phyloP scores from a whole-genome alignment of 2,329 filamentous ascomycete genomes.

The Curvularia verruculosa region DNA sequence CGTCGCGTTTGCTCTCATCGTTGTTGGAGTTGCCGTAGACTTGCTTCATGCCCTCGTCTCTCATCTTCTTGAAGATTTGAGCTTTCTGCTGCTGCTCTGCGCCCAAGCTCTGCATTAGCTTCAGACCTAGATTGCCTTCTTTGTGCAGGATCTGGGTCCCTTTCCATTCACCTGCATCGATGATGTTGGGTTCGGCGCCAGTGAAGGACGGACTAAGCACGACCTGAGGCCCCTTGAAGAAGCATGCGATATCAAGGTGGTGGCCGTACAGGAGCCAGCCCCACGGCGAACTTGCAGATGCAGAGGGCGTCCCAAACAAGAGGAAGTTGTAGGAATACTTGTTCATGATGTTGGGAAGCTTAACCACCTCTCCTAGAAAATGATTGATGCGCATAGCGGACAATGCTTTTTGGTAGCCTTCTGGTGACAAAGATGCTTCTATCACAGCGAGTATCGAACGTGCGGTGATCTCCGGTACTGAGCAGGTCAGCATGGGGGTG shows the following conservation, averaged over 20 bases:
- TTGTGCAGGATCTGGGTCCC: constrained; percentile 70
- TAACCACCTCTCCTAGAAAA: constrained; percentile 72
- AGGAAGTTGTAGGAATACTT: constrained; percentile 78
- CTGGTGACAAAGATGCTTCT: constrained; percentile 65
- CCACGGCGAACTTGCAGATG: constrained; percentile 62
- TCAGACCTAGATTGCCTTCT: constrained; percentile 69
- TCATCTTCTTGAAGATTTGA: constrained; percentile 64
- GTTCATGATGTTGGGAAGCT: constrained; percentile 69
- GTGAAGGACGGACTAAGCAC: constrained; percentile 77
- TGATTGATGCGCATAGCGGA: constrained; percentile 76
- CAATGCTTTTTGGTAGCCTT: constrained; percentile 73
- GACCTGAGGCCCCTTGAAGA: constrained; percentile 69
- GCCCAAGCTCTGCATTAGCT: constrained; percentile 70
- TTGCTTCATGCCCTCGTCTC: constrained; percentile 68
- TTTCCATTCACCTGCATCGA: constrained; percentile 67
- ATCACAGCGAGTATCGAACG: constrained; percentile 63
- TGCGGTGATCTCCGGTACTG: constrained; percentile 39
- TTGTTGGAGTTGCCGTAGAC: constrained; percentile 39
- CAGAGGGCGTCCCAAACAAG: constrained; percentile 69
- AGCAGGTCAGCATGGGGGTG: constrained; percentile 9
- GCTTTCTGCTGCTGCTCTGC: constrained; percentile 56
- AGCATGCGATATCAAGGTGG: constrained; percentile 75
- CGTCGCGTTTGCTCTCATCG: constrained; percentile 39
- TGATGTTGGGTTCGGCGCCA: constrained; percentile 78
- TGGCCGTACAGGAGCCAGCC: constrained; percentile 79